Percentiles rank a stretch among this genome's conserved stretches.
Conservation (phyloP, 164 flowering plant genomes). For the Berberis vulgaris region DNA sequence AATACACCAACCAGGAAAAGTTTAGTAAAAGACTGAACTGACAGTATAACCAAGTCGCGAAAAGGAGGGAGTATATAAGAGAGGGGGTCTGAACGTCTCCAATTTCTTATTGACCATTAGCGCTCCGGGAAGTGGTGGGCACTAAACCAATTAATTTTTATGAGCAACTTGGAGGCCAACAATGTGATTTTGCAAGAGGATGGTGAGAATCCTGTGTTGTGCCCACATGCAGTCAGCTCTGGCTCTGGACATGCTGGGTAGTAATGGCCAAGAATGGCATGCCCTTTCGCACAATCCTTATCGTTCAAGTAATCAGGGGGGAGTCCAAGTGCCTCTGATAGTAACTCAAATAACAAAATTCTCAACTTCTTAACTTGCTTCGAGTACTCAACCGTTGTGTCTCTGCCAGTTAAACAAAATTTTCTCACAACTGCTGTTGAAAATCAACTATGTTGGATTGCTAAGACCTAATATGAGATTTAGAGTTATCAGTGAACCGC, state of each 20-base stretch:
- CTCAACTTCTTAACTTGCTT: neutral
- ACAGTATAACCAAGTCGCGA: too few relatives aligned
- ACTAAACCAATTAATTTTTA: neutral
- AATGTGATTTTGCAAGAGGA: conserved; percentile 5
- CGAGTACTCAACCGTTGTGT: neutral
- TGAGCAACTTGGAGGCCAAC: conserved; percentile 3
- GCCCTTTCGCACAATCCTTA: neutral
- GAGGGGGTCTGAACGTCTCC: neutral
- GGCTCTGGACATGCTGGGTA: conserved; percentile 3
- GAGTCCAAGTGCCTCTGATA: conserved; percentile 8
- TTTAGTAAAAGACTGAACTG: too few relatives aligned
- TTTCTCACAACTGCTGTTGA: too few relatives aligned
- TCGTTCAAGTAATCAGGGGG: neutral
- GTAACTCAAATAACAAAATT: neutral
- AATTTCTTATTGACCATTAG: neutral
- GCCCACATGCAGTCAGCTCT: conserved; percentile 1
- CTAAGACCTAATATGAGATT: too few relatives aligned
- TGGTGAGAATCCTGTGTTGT: neutral
- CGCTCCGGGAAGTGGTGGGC: neutral
- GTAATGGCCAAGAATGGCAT: neutral
- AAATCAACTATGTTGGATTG: too few relatives aligned
- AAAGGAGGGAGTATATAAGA: neutral
- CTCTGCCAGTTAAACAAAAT: neutral
- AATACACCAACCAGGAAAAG: too few relatives aligned
- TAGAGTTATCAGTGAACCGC: too few relatives aligned